A percentile compares a stretch with the other conserved stretches of the same genome.
Conservation (phyloP, 2,329 filamentous ascomycete species). For the Macroventuria anomochaeta region DNA sequence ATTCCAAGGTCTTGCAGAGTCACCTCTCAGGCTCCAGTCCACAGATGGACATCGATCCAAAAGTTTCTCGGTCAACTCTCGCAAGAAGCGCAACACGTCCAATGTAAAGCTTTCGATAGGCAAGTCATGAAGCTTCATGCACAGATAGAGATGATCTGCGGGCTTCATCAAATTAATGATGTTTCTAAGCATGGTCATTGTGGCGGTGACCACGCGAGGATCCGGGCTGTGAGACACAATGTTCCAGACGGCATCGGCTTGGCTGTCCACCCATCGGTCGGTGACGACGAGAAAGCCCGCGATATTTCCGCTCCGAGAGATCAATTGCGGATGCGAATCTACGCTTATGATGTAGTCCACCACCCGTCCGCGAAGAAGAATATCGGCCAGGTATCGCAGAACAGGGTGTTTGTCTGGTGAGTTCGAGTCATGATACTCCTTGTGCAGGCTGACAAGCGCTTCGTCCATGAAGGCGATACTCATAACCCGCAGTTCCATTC, state of each 20-base stretch:
- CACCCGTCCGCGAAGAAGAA: conserved; percentile 72
- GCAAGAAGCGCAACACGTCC: conserved; percentile 42
- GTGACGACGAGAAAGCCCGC: conserved; percentile 87
- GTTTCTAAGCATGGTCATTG: conserved; percentile 69
- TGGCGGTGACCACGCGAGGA: conserved; percentile 80
- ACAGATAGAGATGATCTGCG: conserved; percentile 64
- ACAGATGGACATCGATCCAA: conserved; percentile 16
- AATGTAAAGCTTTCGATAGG: conserved; percentile 40
- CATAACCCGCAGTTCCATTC: conserved; percentile 87
- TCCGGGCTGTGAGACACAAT: conserved; percentile 83
- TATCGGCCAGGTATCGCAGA: conserved; percentile 71
- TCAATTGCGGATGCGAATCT: conserved; percentile 90
- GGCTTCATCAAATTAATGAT: conserved; percentile 55
- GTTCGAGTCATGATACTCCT: conserved; percentile 55
- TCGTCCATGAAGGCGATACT: conserved; percentile 76
- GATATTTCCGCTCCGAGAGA: conserved; percentile 80
- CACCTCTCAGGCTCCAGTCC: conserved; percentile 22
- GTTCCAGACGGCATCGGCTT: conserved; percentile 84
- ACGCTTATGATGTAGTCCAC: conserved; percentile 88
- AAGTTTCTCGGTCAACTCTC: conserved; percentile 34
- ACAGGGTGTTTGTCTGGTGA: conserved; percentile 56
- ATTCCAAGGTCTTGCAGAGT: conserved; percentile 55
- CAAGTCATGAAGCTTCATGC: conserved; percentile 67
- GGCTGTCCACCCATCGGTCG: conserved; percentile 70
- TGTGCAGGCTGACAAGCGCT: conserved; percentile 70